phyloP scores from a whole-genome alignment of 2,329 filamentous ascomycete species.

The Penicillium psychrosexuale region DNA sequence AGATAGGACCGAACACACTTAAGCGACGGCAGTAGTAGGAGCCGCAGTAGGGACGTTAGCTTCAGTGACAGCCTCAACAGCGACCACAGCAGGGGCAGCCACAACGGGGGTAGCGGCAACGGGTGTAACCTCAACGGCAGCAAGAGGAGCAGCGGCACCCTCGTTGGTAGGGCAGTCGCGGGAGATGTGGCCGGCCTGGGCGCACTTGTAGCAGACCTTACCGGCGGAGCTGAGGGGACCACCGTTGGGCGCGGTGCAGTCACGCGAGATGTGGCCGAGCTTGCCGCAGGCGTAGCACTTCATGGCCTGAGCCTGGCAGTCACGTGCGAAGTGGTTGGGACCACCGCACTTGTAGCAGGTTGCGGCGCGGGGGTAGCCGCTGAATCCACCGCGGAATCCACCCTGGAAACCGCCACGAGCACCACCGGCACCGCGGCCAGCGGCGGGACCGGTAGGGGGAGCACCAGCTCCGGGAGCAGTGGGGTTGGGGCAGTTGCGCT shows the following conservation, averaged over 20 bases:
- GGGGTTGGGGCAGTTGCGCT: constrained; percentile 66
- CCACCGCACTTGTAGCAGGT: constrained; percentile 71
- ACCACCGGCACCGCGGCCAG: constrained; percentile 63
- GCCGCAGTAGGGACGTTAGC: constrained; percentile 30
- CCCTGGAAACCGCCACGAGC: constrained; percentile 64
- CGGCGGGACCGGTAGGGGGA: constrained; percentile 33
- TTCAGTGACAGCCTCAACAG: constrained; percentile 38
- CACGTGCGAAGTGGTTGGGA: constrained; percentile 96
- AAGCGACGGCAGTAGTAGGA: constrained; percentile 46
- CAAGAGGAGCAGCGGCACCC: constrained; percentile 37
- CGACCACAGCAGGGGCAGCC: constrained; percentile 36
- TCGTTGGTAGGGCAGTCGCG: constrained; percentile 83
- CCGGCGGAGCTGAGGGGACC: constrained; percentile 92
- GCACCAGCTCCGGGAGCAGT: constrained; percentile 62
- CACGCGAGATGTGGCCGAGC: constrained; percentile 86
- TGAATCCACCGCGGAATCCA: constrained; percentile 69
- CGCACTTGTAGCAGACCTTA: constrained; percentile 98
- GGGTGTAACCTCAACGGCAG: constrained; percentile 23
- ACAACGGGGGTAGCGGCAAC: constrained; percentile 20
- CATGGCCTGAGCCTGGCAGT: constrained; percentile 98
- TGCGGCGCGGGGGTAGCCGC: constrained; percentile 54
- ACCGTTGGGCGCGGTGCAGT: constrained; percentile 95
- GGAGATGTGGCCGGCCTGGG: constrained; percentile 92
- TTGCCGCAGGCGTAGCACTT: constrained; percentile 98
- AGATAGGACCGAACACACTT: constrained; percentile 22